A percentile compares a stretch with the other conserved stretches of the same genome.
phyloP scores from a whole-genome alignment of 805 yeast species.

The Hanseniaspora meyeri region DNA sequence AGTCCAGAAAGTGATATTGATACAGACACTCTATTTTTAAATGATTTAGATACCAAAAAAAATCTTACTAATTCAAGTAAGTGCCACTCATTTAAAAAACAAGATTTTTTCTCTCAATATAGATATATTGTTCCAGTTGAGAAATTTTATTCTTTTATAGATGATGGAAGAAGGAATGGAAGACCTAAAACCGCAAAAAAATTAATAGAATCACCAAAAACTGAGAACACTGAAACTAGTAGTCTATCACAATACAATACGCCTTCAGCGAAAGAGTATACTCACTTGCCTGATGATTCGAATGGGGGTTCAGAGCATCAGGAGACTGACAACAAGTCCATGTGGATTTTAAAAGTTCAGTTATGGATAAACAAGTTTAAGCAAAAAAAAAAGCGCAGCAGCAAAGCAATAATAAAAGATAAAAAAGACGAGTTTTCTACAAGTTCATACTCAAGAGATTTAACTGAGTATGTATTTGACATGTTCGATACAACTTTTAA shows the following conservation, averaged over 20 bases:
- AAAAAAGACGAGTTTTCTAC: background rate
- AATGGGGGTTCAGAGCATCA: conserved; percentile 2
- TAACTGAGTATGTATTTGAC: background rate
- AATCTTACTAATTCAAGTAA: background rate
- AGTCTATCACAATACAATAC: background rate
- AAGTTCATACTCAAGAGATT: background rate
- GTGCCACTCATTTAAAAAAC: background rate
- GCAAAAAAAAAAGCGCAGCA: background rate
- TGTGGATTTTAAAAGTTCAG: conserved; percentile 2
- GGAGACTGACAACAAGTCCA: background rate
- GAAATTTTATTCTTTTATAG: background rate
- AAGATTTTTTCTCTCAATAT: background rate
- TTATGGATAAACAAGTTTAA: conserved; percentile 5
- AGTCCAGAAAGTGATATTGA: conserved; percentile 9
- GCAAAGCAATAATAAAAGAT: background rate
- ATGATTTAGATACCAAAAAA: background rate
- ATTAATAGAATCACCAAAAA: background rate
- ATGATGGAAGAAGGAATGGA: background rate
- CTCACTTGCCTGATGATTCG: background rate
- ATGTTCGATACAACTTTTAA: background rate
- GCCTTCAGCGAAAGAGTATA: background rate
- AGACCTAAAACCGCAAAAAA: background rate
- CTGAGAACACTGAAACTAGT: background rate
- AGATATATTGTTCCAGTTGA: background rate
- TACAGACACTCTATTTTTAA: background rate